Evolutionary conservation across 2,329 filamentous ascomycete species (phyloP).

Genomic region (Alternaria angustiovoidea): DNA sequence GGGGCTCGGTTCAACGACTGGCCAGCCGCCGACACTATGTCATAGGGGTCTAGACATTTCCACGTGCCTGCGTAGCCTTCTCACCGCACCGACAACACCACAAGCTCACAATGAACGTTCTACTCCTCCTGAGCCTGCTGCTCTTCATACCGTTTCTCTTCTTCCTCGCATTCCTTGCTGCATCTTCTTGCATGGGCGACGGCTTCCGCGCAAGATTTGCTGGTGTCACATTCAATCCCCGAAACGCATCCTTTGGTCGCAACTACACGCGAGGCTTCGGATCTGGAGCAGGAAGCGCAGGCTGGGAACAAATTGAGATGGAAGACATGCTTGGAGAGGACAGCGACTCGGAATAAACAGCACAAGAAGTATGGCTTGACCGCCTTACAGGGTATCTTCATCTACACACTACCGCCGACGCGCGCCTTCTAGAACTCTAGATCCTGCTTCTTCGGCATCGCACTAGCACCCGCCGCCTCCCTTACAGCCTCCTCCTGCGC

Average conservation of each 20-base stretch:
- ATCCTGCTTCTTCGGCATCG: slow-evolving; percentile 63
- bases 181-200: slow-evolving; percentile 65
- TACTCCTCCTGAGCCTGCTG: slow-evolving; percentile 43
- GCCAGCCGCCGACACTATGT: slow-evolving; percentile 25
- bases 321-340: slow-evolving; percentile 64
- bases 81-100: slow-evolving; percentile 13
- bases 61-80: slow-evolving; percentile 26
- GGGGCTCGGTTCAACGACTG: slow-evolving; percentile 22
- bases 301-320: slow-evolving; percentile 70
- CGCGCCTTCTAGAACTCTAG: slow-evolving; percentile 69
- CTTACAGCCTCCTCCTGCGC: slow-evolving; percentile 60
- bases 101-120: slow-evolving; percentile 42
- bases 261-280: slow-evolving; percentile 65
- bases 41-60: slow-evolving; percentile 28
- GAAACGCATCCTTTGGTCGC: slow-evolving; percentile 60
- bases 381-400: slow-evolving; percentile 13
- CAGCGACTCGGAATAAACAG: slow-evolving; percentile 36
- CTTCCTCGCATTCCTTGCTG: slow-evolving; percentile 59
- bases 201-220: slow-evolving; percentile 56
- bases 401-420: background rate
- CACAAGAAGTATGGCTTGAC: background rate
- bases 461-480: slow-evolving; percentile 52
- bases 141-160: slow-evolving; percentile 49
- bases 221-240: slow-evolving; percentile 55
- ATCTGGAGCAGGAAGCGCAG: slow-evolving; percentile 60